A percentile compares a stretch with the other conserved stretches of the same genome.
phyloP scores from a whole-genome alignment of 805 yeast species.

The Debaryomyces prosopidis region DNA sequence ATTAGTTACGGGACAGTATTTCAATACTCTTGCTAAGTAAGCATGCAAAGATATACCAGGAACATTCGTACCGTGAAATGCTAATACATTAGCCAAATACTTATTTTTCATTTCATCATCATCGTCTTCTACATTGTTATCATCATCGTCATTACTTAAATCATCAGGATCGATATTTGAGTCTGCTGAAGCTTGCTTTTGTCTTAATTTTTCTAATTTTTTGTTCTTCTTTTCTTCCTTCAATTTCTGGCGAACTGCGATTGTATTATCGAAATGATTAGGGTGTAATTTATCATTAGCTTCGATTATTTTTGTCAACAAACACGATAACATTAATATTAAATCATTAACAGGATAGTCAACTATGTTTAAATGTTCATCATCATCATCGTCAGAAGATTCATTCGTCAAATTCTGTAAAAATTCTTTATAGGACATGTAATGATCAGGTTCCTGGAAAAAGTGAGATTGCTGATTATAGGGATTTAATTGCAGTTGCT shows the following conservation, averaged over 20 bases:
- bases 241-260: slow-evolving; percentile 37
- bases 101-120: slow-evolving; percentile 48
- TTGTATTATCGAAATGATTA: slow-evolving; percentile 53
- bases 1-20: slow-evolving; percentile 98
- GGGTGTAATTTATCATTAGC: slow-evolving; percentile 86
- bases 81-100: slow-evolving; percentile 69
- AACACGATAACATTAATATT: slow-evolving; percentile 79
- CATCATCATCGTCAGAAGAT: slow-evolving; percentile 16
- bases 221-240: slow-evolving; percentile 34
- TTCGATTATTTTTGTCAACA: slow-evolving; percentile 82
- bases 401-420: slow-evolving; percentile 25
- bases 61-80: slow-evolving; percentile 93
- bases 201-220: slow-evolving; percentile 20
- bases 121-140: slow-evolving; percentile 28
- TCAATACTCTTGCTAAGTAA: slow-evolving; percentile 83
- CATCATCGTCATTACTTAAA: slow-evolving; percentile 7
- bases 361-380: slow-evolving; percentile 71
- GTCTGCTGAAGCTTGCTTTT: neutral
- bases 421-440: slow-evolving; percentile 44
- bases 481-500: neutral
- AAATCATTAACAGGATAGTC: slow-evolving; percentile 81
- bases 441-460: slow-evolving; percentile 36
- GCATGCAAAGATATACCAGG: slow-evolving; percentile 95
- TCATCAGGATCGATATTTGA: neutral
- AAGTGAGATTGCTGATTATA: neutral